These are phyloP conservation scores for Aspergillus pseudoterreus DNA, from an alignment of 2,329 filamentous ascomycete genomes.

Conservation along the genomic window DNA sequence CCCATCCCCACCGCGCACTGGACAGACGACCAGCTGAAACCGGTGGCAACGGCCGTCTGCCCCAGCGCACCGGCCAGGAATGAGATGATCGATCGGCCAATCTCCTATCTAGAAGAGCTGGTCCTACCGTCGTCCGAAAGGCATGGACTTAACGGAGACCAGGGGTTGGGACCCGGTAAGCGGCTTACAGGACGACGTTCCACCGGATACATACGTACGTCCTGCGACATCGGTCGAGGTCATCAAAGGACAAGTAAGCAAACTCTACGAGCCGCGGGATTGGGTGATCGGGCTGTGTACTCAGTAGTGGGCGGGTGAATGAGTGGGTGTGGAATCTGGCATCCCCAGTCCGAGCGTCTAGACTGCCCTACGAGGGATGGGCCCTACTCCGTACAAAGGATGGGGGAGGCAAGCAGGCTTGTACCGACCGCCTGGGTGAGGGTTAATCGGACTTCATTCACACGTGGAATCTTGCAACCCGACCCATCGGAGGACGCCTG, in stretches of 20 bases:
- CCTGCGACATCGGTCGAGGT: background rate
- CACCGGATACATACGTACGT: background rate
- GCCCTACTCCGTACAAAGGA: no score
- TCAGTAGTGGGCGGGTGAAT: no score
- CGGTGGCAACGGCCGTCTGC: conserved; percentile 10
- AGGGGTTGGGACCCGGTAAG: background rate
- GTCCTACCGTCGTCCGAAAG: background rate
- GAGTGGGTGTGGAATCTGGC: no score
- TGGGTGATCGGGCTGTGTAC: no score
- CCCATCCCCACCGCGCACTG: conserved; percentile 2
- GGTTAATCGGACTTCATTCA: no score
- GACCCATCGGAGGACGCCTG: background rate
- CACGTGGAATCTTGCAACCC: background rate
- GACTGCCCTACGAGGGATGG: no score
- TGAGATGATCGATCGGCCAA: background rate
- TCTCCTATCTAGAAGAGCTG: background rate
- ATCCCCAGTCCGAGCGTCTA: no score
- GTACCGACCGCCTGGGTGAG: no score
- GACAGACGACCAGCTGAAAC: conserved; percentile 17
- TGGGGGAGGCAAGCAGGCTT: no score
- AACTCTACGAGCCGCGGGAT: no score
- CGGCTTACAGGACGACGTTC: conserved; percentile 16
- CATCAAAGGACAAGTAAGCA: background rate
- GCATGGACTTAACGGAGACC: background rate
- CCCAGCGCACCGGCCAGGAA: background rate